phyloP scores from a whole-genome alignment of 331 rosid species.

The Rosa hybrid region DNA sequence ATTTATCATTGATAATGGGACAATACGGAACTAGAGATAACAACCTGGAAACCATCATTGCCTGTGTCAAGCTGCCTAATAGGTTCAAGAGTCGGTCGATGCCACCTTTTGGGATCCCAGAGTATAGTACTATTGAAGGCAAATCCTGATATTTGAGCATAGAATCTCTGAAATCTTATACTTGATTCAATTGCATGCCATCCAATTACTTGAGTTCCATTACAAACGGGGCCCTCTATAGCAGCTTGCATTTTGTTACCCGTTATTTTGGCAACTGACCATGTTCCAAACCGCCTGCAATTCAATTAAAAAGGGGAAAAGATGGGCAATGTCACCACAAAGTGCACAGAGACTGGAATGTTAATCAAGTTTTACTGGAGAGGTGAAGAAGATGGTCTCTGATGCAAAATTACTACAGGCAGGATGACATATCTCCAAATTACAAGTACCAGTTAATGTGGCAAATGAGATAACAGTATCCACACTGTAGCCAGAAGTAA shows the following conservation, averaged over 20 bases:
- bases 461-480: not conserved
- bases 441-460: not conserved
- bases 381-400: conserved; percentile 5
- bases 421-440: not conserved
- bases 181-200: conserved; percentile 67
- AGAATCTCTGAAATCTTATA: conserved; percentile 54
- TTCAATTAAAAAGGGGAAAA: conserved; percentile 17
- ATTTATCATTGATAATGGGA: conserved; percentile 8
- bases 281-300: conserved; percentile 85
- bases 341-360: conserved; percentile 10
- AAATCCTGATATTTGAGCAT: conserved; percentile 75
- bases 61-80: conserved; percentile 64
- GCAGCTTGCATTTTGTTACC: conserved; percentile 37
- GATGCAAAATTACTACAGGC: not conserved
- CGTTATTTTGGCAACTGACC: conserved; percentile 65
- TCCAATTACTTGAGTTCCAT: conserved; percentile 79
- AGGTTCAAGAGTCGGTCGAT: conserved; percentile 66
- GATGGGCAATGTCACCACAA: conserved; percentile 14
- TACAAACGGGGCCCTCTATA: conserved; percentile 78
- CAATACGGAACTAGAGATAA: conserved; percentile 21
- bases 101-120: conserved; percentile 87
- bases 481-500: not conserved
- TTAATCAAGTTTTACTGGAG: conserved; percentile 9
- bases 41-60: conserved; percentile 62
- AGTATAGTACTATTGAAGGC: conserved; percentile 91